These are phyloP conservation scores for Corymbia citriodora DNA, from an alignment of 441 rosid genomes.

Conservation along the genomic window DNA sequence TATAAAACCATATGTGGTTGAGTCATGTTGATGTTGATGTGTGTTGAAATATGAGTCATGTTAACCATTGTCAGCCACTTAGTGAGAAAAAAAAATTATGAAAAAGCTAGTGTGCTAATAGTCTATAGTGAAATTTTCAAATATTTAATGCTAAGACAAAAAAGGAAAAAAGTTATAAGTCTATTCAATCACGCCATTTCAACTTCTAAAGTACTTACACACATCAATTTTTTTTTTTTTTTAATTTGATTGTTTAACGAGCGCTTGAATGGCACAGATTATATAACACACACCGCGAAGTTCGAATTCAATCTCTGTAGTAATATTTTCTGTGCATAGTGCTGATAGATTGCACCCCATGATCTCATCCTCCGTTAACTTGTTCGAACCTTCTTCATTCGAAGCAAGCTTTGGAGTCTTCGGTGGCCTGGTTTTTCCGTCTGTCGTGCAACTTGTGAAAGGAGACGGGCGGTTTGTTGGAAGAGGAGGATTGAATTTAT, in stretches of 20 bases:
- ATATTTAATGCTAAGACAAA: neutral
- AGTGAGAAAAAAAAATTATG: neutral
- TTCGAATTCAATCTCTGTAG: neutral
- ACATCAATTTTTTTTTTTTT: too few species aligned
- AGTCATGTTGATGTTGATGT: neutral
- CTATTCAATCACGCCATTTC: too few species aligned
- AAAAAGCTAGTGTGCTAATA: too few species aligned
- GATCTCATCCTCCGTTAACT: neutral
- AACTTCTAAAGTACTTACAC: too few species aligned
- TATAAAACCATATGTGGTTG: neutral
- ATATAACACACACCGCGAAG: too few species aligned
- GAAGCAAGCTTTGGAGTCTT: neutral
- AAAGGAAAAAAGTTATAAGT: neutral
- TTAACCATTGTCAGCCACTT: neutral
- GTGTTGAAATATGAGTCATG: neutral
- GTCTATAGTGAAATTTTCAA: neutral
- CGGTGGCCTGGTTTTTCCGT: neutral
- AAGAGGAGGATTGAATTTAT: neutral
- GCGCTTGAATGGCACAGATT: neutral
- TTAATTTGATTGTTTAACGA: too few species aligned
- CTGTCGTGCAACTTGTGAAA: fast-evolving
- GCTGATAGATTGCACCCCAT: neutral
- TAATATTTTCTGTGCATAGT: too few species aligned
- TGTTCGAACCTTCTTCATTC: fast-evolving
- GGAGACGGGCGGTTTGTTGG: neutral